Conservation (phyloP, 768 basidiomycete species). For the Solioccasus polychromus region DNA sequence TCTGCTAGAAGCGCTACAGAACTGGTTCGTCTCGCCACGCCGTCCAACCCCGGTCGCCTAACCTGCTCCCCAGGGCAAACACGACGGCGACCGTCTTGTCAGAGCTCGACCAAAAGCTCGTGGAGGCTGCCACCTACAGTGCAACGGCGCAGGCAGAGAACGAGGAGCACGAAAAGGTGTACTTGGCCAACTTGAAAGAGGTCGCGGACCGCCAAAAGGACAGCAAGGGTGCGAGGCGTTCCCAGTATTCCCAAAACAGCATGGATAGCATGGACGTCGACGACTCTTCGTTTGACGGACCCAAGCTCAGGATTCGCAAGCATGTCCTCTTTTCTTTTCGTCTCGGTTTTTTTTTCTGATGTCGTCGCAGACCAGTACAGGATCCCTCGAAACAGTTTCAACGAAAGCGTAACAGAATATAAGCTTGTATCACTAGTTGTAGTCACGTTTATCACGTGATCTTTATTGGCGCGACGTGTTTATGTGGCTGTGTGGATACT, state of each 20-base stretch:
- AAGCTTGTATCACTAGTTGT: slow-evolving; percentile 14
- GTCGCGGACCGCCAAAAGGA: slow-evolving; percentile 65
- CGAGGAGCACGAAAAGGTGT: slow-evolving; percentile 52
- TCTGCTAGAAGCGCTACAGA: slow-evolving; percentile 57
- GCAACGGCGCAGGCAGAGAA: slow-evolving; percentile 40
- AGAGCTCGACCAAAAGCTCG: slow-evolving; percentile 71
- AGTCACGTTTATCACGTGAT: slow-evolving; percentile 36
- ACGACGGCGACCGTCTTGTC: slow-evolving; percentile 69
- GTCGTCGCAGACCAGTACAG: slow-evolving; percentile 28
- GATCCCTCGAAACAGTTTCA: slow-evolving; percentile 45
- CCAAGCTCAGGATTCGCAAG: slow-evolving; percentile 59
- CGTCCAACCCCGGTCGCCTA: not conserved
- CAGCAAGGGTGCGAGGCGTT: slow-evolving; percentile 37
- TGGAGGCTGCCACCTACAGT: slow-evolving; percentile 45
- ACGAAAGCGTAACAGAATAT: slow-evolving; percentile 61
- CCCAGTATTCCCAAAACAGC: slow-evolving; percentile 12
- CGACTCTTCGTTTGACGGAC: slow-evolving; percentile 45
- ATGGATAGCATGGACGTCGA: slow-evolving; percentile 64
- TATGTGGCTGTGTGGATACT: slow-evolving; percentile 8
- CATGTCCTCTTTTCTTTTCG: slow-evolving; percentile 31
- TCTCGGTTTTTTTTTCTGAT: not conserved
- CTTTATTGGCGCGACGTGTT: slow-evolving; percentile 26
- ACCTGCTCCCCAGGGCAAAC: slow-evolving; percentile 49
- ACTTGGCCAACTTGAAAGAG: slow-evolving; percentile 57
- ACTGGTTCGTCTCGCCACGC: slow-evolving; percentile 49